phyloP scores from a whole-genome alignment of 1,284 basidiomycete species.

The Phlebopus sp. region DNA sequence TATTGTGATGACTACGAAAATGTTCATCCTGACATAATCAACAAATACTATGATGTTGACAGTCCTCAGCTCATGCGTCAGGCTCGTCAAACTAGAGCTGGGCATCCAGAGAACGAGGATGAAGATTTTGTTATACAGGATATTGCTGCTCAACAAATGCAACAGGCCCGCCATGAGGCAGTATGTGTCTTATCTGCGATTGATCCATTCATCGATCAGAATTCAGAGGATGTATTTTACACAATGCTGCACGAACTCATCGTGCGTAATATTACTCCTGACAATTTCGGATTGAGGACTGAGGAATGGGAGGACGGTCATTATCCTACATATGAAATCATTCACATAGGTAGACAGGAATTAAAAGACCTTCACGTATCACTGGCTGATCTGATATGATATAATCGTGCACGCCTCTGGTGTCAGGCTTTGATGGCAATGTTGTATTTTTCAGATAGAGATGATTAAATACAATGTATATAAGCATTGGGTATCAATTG shows the following conservation, averaged over 20 bases:
- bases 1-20: constrained; percentile 9
- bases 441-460: background rate
- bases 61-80: background rate
- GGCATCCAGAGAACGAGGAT: constrained; percentile 1
- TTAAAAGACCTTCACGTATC: constrained; percentile 18
- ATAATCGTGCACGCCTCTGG: constrained; percentile 20
- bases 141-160: background rate
- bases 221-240: constrained; percentile 1
- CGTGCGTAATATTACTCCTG: constrained; percentile 7
- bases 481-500: background rate
- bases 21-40: constrained; percentile 5
- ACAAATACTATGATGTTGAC: constrained; percentile 7
- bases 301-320: constrained; percentile 22
- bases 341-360: constrained; percentile 13
- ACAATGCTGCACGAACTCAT: background rate
- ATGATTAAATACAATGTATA: background rate
- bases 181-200: background rate
- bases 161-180: constrained; percentile 5
- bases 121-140: background rate
- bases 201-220: background rate
- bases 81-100: background rate
- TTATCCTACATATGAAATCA: constrained; percentile 21
- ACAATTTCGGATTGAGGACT: constrained; percentile 14
- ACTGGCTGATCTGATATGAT: constrained; percentile 22
- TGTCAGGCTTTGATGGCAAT: constrained; percentile 14